A percentile compares a stretch with the other conserved stretches of the same genome.
Evolutionary conservation across 345 rosid genomes (phyloP).

Genomic region (Ceriops zippeliana): DNA sequence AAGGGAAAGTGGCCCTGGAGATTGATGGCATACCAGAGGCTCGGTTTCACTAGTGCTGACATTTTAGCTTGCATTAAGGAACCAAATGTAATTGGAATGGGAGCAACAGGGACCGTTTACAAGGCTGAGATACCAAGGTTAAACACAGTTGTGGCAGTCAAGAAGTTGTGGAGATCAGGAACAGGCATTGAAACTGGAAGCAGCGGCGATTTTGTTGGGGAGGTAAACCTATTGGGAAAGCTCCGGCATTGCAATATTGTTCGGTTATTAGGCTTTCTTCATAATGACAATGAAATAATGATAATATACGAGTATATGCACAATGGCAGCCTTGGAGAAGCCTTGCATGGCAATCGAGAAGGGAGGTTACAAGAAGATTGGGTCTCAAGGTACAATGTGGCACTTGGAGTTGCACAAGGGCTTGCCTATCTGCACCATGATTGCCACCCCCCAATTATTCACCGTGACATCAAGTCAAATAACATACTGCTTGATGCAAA

Average conservation of each 20-base stretch:
- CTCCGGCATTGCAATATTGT: slow-evolving; percentile 88
- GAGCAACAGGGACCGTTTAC: slow-evolving; percentile 86
- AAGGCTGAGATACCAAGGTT: slow-evolving; percentile 63
- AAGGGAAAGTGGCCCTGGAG: slow-evolving; percentile 90
- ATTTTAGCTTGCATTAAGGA: slow-evolving; percentile 70
- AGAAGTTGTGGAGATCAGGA: slow-evolving; percentile 79
- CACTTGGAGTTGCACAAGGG: slow-evolving; percentile 86
- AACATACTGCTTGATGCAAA: slow-evolving; percentile 82
- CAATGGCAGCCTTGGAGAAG: slow-evolving; percentile 81
- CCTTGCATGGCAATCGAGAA: slow-evolving; percentile 69
- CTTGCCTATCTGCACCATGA: slow-evolving; percentile 94
- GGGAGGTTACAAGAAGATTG: slow-evolving; percentile 70
- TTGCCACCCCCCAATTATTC: slow-evolving; percentile 79
- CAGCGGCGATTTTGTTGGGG: slow-evolving; percentile 66
- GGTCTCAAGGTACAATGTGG: slow-evolving; percentile 83
- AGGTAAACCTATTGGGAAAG: slow-evolving; percentile 80
- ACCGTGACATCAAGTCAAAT: slow-evolving; percentile 84
- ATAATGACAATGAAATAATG: slow-evolving; percentile 68
- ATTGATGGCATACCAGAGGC: slow-evolving; percentile 83
- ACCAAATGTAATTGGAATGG: slow-evolving; percentile 82
- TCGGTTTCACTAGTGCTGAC: slow-evolving; percentile 71
- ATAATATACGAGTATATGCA: slow-evolving; percentile 83
- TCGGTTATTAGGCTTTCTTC: slow-evolving; percentile 68
- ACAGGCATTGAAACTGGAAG: slow-evolving; percentile 56
- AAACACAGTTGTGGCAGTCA: slow-evolving; percentile 63